Evolutionary conservation across 148 eudicot genomes (phyloP), one percentile per base, ranked within the genome.

Genomic region (Chenopodium quinoa): DNA sequence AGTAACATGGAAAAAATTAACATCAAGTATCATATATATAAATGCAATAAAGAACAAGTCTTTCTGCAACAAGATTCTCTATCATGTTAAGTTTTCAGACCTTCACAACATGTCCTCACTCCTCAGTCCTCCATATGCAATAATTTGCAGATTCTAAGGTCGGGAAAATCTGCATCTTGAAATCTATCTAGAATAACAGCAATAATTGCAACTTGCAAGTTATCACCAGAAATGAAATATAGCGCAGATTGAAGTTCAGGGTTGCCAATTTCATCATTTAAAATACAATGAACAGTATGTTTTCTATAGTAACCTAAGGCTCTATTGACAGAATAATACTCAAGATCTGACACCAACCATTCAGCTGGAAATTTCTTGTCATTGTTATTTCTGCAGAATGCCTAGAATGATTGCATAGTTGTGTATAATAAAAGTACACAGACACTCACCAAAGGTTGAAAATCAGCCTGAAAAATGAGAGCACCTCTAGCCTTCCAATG

Each of bases 401-500:
- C 60, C 60, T 44, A 80, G 25, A 73, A 63, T 27, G 8, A 44
- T 63, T 2, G 10, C 22, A 34, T 23, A 65, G 34, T 1, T 70
- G 65, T 47, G 25, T 17, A 80, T 62, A 22, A 34, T 37, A 23
- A 82, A 63, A 75, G 86, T 71, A 71, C 84, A 86, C 90, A 87
- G 86, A 91, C 97, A 95, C 91, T 88, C 90, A 82, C 75, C 84
- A 78, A 91, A 85, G 81, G 84, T 88, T 91, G 95, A 90, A 92
- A 89, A 81, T 90, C 95, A 88, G 90, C 92, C 89, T 88, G 89
- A 32, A 84, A 79, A 85, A 92, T 85, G 69, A 87, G 78, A 62
- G 89, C 92, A 75, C 88, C 81, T 67, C 32, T 74, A 78, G 89
- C 80, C 81, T 79, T 87, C 25, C 85, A 89, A 80, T 76, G 90